Evolutionary conservation across 208 protist genomes (phyloP).

Genomic region (Dictyostelium gargantuum): DNA sequence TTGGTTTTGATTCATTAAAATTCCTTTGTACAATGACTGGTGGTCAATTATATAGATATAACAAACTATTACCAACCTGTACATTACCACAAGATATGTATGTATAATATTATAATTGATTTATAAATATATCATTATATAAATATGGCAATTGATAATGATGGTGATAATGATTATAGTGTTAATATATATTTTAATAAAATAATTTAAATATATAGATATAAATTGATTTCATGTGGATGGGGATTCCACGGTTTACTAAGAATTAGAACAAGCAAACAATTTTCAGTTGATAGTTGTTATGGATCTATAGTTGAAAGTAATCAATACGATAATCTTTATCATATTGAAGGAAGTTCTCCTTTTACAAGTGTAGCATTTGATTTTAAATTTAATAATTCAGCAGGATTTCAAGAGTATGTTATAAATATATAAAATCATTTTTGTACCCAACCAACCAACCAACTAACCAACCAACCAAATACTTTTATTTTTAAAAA

Average conservation of each 20-base stretch:
- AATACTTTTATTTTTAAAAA: too few relatives aligned
- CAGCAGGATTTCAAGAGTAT: not conserved
- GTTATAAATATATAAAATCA: not conserved
- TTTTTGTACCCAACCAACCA: too few relatives aligned
- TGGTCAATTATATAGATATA: conserved; percentile 37
- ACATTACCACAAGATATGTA: conserved; percentile 44
- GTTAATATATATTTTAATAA: not conserved
- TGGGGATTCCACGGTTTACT: conserved; percentile 58
- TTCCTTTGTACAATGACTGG: not conserved
- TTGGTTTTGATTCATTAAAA: conserved; percentile 26
- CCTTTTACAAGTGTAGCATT: conserved; percentile 30
- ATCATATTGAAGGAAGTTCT: conserved; percentile 30
- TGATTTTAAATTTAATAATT: conserved; percentile 55
- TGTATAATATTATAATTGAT: too few relatives aligned
- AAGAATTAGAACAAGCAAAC: conserved; percentile 12
- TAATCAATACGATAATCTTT: conserved; percentile 30
- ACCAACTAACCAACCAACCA: too few relatives aligned
- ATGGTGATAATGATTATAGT: not conserved
- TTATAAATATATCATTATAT: too few relatives aligned
- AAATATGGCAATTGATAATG: too few relatives aligned
- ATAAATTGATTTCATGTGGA: not conserved
- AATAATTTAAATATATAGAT: not conserved
- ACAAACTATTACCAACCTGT: not conserved
- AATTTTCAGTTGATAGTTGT: not conserved
- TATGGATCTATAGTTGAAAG: not conserved